phyloP scores from a whole-genome alignment of 345 rosid genomes.

The Citrus inodora region DNA sequence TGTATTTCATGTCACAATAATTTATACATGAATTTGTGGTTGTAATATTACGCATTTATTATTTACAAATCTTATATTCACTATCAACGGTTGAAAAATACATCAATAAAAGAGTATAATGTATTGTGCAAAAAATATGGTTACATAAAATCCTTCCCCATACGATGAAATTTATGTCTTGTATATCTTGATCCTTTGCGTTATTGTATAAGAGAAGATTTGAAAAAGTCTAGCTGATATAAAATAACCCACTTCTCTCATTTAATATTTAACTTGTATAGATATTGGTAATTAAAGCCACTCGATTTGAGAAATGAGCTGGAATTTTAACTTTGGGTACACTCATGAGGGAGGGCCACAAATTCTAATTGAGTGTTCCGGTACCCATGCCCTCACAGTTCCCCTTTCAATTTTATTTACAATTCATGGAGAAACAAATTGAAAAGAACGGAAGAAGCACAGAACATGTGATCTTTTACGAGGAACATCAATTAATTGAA shows the following conservation, averaged over 20 bases:
- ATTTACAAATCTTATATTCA: no score
- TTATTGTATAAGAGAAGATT: neutral
- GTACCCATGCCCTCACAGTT: neutral
- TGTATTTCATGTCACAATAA: no score
- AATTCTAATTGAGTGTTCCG: constrained; percentile 15
- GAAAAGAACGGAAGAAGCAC: neutral
- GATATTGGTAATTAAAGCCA: neutral
- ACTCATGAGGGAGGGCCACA: constrained; percentile 23
- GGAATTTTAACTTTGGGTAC: constrained; percentile 35
- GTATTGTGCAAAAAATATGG: neutral
- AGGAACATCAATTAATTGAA: neutral
- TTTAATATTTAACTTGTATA: neutral
- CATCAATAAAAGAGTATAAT: neutral
- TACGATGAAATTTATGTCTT: neutral
- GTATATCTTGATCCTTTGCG: neutral
- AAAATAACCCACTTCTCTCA: neutral
- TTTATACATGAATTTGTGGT: no score
- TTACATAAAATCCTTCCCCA: neutral
- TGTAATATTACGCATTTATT: no score
- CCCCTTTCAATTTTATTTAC: neutral
- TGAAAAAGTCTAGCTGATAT: neutral
- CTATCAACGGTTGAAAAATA: no score
- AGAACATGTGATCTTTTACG: neutral
- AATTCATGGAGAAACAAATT: neutral
- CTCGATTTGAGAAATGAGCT: constrained; percentile 23